phyloP scores from a whole-genome alignment of 2,329 filamentous ascomycete genomes.

The Stagonosporopsis chrysanthemi region DNA sequence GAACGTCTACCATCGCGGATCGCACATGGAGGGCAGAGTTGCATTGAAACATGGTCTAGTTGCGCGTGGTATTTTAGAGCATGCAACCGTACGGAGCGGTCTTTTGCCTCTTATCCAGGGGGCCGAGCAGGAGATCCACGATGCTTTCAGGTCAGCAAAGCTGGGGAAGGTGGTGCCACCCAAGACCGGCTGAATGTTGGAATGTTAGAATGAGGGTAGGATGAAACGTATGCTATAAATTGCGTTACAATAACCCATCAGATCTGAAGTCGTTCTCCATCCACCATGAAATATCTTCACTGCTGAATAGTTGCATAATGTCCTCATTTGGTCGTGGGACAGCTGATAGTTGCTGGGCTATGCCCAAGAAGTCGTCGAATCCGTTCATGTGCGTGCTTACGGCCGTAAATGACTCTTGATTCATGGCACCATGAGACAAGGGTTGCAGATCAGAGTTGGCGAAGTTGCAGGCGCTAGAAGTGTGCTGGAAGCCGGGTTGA shows the following conservation, averaged over 20 bases:
- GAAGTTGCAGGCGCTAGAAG: no score
- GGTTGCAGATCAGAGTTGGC: no score
- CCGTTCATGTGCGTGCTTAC: neutral
- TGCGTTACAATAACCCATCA: constrained; percentile 8
- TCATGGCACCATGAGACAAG: neutral
- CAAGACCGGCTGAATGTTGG: constrained; percentile 16
- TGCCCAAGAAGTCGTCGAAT: constrained; percentile 31
- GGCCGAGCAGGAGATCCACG: constrained; percentile 55
- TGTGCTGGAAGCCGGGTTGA: neutral
- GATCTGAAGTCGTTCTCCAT: constrained; percentile 17
- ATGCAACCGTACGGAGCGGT: constrained; percentile 60
- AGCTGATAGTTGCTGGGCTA: constrained; percentile 35
- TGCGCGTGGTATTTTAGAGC: constrained; percentile 58
- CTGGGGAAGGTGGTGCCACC: constrained; percentile 45
- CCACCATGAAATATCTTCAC: constrained; percentile 30
- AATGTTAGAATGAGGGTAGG: no score
- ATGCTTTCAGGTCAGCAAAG: constrained; percentile 47
- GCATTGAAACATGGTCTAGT: constrained; percentile 61
- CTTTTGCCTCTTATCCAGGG: constrained; percentile 55
- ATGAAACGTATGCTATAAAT: neutral
- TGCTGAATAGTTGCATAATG: constrained; percentile 34
- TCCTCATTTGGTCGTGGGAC: constrained; percentile 34
- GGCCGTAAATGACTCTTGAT: neutral
- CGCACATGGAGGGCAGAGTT: constrained; percentile 64
- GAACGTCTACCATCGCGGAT: constrained; percentile 63